phyloP scores from a whole-genome alignment of 75 land plant genomes.

The Selaginella moellendorffii region DNA sequence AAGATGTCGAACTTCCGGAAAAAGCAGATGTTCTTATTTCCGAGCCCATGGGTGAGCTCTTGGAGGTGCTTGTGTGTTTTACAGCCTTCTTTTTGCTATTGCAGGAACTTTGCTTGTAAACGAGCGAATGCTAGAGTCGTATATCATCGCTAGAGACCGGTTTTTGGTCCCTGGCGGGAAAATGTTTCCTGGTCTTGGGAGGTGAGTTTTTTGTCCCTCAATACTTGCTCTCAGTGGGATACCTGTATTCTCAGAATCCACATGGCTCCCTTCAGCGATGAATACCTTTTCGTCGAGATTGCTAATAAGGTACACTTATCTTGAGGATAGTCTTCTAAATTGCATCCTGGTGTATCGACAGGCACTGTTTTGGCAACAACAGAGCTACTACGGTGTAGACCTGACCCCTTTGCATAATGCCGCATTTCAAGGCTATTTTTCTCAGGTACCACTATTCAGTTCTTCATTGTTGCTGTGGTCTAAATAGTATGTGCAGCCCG shows the following conservation, averaged over 20 bases:
- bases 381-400: constrained; percentile 83
- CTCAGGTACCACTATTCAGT: constrained; percentile 43
- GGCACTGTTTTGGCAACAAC: constrained; percentile 98
- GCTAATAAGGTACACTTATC: constrained; percentile 68
- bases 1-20: constrained; percentile 91
- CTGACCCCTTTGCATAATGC: constrained; percentile 73
- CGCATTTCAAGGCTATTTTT: constrained; percentile 84
- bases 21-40: constrained; percentile 94
- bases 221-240: no score
- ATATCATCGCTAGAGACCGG: constrained; percentile 89
- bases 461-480: no score
- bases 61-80: background rate
- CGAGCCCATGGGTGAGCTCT: constrained; percentile 85
- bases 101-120: constrained; percentile 83
- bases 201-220: constrained; percentile 30
- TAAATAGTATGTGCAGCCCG: constrained; percentile 68
- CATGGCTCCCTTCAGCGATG: constrained; percentile 95
- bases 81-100: background rate
- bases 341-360: no score
- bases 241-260: constrained; percentile 57
- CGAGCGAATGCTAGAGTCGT: constrained; percentile 94
- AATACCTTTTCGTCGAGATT: constrained; percentile 75
- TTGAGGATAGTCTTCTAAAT: no score
- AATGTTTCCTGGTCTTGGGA: constrained; percentile 87
- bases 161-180: constrained; percentile 68